Conservation (phyloP, 169 alveolate genomes). For the Eimeria praecox region DNA sequence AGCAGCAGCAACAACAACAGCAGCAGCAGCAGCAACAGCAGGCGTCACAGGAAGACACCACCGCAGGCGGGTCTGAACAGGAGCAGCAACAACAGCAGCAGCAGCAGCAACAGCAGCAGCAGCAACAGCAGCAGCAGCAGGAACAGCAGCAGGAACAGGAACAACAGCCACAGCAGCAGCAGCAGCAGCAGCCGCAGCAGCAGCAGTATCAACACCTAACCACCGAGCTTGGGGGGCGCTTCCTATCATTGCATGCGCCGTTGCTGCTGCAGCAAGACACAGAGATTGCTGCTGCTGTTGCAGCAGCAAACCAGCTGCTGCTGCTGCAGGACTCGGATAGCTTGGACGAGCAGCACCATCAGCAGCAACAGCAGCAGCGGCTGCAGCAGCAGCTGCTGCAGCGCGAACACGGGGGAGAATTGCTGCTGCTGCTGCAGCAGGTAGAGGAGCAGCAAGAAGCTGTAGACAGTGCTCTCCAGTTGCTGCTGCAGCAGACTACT, state of each 20-base stretch:
- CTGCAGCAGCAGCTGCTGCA: constrained; percentile 48
- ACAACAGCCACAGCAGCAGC: no score
- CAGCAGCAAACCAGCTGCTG: constrained; percentile 31
- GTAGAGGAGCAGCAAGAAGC: constrained; percentile 40
- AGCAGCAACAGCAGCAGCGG: constrained; percentile 25
- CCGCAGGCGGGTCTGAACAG: no score
- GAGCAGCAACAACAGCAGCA: constrained; percentile 53
- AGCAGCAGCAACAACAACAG: not conserved
- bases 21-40: constrained; percentile 14
- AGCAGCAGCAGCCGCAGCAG: constrained; percentile 25
- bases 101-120: constrained; percentile 17
- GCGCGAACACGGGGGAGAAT: not conserved
- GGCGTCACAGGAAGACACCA: no score
- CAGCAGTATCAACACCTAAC: not conserved
- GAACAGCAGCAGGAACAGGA: no score
- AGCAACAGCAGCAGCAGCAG: not conserved
- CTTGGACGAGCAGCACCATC: not conserved
- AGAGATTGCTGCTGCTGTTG: constrained; percentile 15
- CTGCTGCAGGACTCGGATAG: not conserved
- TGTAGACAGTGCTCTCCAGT: not conserved
- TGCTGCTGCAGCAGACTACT: not conserved
- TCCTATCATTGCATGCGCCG: not conserved
- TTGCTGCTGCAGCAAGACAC: constrained; percentile 14
- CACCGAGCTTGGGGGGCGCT: not conserved
- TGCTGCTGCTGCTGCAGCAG: constrained; percentile 45